These are phyloP conservation scores for Penicillium sp. DNA, from an alignment of 2,329 filamentous ascomycete species.

Conservation along the genomic window DNA sequence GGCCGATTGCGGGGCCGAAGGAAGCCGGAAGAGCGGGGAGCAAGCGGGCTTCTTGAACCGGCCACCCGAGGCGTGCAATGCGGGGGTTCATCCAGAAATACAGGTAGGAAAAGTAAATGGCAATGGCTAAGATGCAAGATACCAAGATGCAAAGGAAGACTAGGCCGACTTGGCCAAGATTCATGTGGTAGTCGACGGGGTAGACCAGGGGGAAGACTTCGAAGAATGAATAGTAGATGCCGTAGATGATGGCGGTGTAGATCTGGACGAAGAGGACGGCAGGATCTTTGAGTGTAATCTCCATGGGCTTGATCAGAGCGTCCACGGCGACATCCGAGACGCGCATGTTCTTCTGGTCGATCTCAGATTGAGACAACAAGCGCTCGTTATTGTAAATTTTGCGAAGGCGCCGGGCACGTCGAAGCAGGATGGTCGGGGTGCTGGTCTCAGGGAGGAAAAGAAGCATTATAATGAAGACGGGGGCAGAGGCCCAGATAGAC, in stretches of 20 bases:
- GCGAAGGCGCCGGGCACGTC: slow-evolving; percentile 62
- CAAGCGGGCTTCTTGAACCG: slow-evolving; percentile 56
- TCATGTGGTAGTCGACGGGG: slow-evolving; percentile 60
- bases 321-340: slow-evolving; percentile 19
- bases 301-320: slow-evolving; percentile 48
- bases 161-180: slow-evolving; percentile 58
- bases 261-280: slow-evolving; percentile 64
- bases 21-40: slow-evolving; percentile 55
- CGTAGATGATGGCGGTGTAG: slow-evolving; percentile 63
- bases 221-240: slow-evolving; percentile 58
- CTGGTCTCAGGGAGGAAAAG: slow-evolving; percentile 66
- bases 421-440: slow-evolving; percentile 61
- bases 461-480: slow-evolving; percentile 62
- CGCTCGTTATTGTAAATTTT: slow-evolving; percentile 58
- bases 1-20: slow-evolving; percentile 58
- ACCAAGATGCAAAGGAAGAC: slow-evolving; percentile 63
- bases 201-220: slow-evolving; percentile 68
- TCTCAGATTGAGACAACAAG: slow-evolving; percentile 64
- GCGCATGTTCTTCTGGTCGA: slow-evolving; percentile 51
- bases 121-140: slow-evolving; percentile 56
- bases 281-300: slow-evolving; percentile 64
- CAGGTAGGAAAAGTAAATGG: slow-evolving; percentile 54
- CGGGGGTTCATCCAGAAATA: slow-evolving; percentile 55
- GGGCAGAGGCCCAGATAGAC: slow-evolving; percentile 62
- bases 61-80: slow-evolving; percentile 52